Percentiles rank a stretch among this genome's conserved stretches.
Conservation (phyloP, 1,139 yeast species). For the Nakaseomyces kungkrabaensis region DNA sequence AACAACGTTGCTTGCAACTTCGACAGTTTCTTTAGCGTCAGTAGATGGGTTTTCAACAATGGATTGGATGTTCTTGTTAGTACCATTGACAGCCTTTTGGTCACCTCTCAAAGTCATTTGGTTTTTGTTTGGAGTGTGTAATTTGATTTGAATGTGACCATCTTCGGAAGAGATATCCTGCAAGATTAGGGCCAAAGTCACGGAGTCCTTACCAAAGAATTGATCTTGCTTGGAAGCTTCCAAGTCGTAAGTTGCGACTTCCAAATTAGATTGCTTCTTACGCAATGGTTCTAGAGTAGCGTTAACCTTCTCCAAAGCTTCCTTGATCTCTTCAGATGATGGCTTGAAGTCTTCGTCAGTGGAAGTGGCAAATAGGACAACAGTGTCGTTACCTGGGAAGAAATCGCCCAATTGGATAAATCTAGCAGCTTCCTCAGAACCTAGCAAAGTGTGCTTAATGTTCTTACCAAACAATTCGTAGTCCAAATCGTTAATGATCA, state of each 20-base stretch:
- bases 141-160: constrained; percentile 40
- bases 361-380: constrained; percentile 41
- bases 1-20: constrained; percentile 57
- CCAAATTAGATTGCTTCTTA: constrained; percentile 46
- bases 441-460: constrained; percentile 34
- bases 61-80: constrained; percentile 18
- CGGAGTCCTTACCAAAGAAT: constrained; percentile 33
- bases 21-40: constrained; percentile 34
- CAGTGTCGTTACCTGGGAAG: constrained; percentile 31
- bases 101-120: constrained; percentile 29
- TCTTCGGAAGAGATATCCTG: constrained; percentile 34
- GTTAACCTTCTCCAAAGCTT: constrained; percentile 41
- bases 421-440: constrained; percentile 43
- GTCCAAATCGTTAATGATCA: constrained; percentile 56
- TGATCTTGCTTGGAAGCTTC: constrained; percentile 48
- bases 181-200: constrained; percentile 26
- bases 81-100: constrained; percentile 23
- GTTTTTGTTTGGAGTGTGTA: constrained; percentile 22
- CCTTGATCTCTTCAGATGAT: constrained; percentile 38
- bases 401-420: constrained; percentile 46
- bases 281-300: constrained; percentile 47
- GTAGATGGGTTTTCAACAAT: constrained; percentile 20
- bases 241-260: constrained; percentile 42
- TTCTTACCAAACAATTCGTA: constrained; percentile 49
- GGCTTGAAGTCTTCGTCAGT: constrained; percentile 46